phyloP scores from a whole-genome alignment of 1,284 basidiomycete species.

The Microbotryum lychnidis-dioicae region DNA sequence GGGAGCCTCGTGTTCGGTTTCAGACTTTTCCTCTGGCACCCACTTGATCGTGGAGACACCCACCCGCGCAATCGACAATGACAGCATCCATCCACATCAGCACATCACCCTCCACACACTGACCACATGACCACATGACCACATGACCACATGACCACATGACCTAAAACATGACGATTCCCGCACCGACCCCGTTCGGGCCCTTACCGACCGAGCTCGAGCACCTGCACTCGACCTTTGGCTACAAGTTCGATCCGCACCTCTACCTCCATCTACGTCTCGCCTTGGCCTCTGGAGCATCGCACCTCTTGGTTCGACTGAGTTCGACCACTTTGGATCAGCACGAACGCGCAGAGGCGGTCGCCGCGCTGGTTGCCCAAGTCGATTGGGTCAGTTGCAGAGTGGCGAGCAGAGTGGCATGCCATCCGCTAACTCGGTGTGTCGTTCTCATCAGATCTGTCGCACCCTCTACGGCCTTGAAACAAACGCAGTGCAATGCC shows the following conservation, averaged over 20 bases:
- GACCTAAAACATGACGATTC: too few relatives aligned
- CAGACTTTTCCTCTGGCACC: too few relatives aligned
- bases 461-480: constrained; percentile 1
- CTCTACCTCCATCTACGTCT: constrained; percentile 4
- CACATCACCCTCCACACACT: too few relatives aligned
- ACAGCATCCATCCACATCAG: too few relatives aligned
- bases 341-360: neutral
- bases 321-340: neutral
- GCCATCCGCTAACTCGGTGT: too few relatives aligned
- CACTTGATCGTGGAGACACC: too few relatives aligned
- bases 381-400: constrained; percentile 7
- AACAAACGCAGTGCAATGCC: constrained; percentile 5
- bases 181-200: too few relatives aligned
- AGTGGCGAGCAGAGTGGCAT: too few relatives aligned
- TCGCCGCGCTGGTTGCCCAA: neutral
- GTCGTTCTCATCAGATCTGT: constrained; percentile 3
- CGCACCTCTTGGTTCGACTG: constrained; percentile 6
- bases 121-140: too few relatives aligned
- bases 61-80: too few relatives aligned
- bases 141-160: too few relatives aligned
- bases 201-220: neutral
- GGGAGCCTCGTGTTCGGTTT: too few relatives aligned
- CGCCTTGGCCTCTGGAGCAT: neutral
- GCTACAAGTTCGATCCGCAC: constrained; percentile 6
- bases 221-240: neutral